Evolutionary conservation across 345 rosid species (phyloP).

Genomic region (Aquilaria malaccensis): DNA sequence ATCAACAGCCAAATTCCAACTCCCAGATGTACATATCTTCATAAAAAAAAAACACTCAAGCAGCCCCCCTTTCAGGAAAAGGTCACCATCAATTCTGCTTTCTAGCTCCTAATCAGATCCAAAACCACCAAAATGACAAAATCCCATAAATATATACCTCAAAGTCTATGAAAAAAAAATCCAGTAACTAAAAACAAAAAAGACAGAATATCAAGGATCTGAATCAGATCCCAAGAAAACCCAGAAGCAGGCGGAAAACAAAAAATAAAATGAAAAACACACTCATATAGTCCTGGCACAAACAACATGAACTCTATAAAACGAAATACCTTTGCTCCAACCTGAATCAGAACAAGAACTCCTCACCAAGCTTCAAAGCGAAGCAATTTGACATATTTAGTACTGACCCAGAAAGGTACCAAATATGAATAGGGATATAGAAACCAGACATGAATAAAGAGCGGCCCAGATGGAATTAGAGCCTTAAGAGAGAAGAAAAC

Average conservation of each 20-base stretch:
- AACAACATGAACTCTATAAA: slow-evolving; percentile 13
- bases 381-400: too few species aligned
- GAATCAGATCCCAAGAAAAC: slow-evolving; percentile 30
- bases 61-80: slow-evolving; percentile 1
- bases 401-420: background rate
- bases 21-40: slow-evolving; percentile 8
- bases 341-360: background rate
- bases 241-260: slow-evolving; percentile 1
- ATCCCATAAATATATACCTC: slow-evolving; percentile 13
- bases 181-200: slow-evolving; percentile 16
- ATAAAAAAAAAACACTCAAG: background rate
- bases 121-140: slow-evolving; percentile 14
- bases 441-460: background rate
- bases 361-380: slow-evolving; percentile 4
- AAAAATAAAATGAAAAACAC: slow-evolving; percentile 3
- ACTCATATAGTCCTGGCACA: background rate
- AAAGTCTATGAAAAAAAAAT: slow-evolving; percentile 5
- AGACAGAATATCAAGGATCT: slow-evolving; percentile 23
- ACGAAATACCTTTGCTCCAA: background rate
- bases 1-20: slow-evolving; percentile 32
- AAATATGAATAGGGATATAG: background rate
- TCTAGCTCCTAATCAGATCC: slow-evolving; percentile 25
- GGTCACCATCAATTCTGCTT: slow-evolving; percentile 16
- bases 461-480: too few species aligned
- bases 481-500: background rate